These are phyloP conservation scores for Scheffersomyces parashehatae DNA, from an alignment of 1,139 yeast species.

Conservation along the genomic window DNA sequence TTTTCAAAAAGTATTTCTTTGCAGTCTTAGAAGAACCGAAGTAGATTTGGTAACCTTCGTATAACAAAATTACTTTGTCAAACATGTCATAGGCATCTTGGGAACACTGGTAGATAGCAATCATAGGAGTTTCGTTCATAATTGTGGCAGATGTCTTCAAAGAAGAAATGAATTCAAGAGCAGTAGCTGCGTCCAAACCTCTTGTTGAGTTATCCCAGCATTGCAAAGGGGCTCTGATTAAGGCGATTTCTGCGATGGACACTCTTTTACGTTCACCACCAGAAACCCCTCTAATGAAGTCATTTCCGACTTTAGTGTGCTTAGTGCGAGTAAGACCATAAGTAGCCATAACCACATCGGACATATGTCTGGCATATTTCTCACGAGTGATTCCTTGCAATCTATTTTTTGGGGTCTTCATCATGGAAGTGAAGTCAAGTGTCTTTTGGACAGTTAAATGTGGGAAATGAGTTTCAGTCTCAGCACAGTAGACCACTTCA, in stretches of 20 bases:
- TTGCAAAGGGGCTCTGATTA: conserved; percentile 62
- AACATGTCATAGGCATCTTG: conserved; percentile 76
- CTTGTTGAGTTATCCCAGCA: conserved; percentile 80
- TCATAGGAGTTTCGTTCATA: conserved; percentile 60
- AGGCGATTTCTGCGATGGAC: conserved; percentile 68
- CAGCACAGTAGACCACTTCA: conserved; percentile 73
- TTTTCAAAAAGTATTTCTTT: conserved; percentile 55
- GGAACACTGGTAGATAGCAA: conserved; percentile 83
- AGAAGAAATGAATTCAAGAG: conserved; percentile 71
- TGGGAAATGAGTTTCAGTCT: conserved; percentile 71
- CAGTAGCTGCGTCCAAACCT: conserved; percentile 76
- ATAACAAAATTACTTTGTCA: conserved; percentile 71
- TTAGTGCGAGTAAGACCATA: conserved; percentile 70
- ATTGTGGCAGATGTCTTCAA: conserved; percentile 64
- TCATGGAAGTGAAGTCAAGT: conserved; percentile 59
- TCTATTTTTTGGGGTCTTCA: conserved; percentile 69
- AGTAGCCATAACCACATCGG: conserved; percentile 71
- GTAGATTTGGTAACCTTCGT: conserved; percentile 76
- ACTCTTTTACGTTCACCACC: conserved; percentile 88
- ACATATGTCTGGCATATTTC: conserved; percentile 59
- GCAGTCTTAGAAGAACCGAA: conserved; percentile 66
- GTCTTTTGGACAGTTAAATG: conserved; percentile 74
- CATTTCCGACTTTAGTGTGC: conserved; percentile 70
- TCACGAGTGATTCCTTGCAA: conserved; percentile 58
- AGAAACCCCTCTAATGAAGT: conserved; percentile 74